Base-by-base conservation (phyloP, 2,329 filamentous ascomycete genomes). In the Fusarium musae region DNA sequence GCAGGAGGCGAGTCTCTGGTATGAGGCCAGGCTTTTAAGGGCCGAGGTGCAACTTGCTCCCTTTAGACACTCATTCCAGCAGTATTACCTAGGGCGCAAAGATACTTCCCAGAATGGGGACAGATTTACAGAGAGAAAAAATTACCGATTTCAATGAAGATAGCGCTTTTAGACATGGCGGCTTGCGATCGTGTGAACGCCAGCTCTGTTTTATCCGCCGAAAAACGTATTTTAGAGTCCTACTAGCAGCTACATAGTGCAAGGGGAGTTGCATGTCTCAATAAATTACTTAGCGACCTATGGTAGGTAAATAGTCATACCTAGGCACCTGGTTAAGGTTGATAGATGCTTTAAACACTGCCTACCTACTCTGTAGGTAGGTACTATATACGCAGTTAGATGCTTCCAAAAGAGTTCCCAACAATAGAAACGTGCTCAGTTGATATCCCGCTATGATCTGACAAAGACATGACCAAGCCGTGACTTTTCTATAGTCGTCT, bases 11-110 rank as follows among this genome's bases (percentile, higher is more conserved):
- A 69, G 12, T n/a, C 57, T 65, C 70, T 75, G 73, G 73, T 49
- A 75, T 72, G 73, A 56, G 63, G 60, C 50, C 58, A 62, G 66
- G 60, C 63, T 59, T 50, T 34, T 36, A 60, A 37, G 47, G 71
- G 47, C 50, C 52, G 17, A 65, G 49, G 60, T 59, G 54, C 26
- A 43, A 50, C 37, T 59, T 60, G 52, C 67, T 63, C 66, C 65
- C 58, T 42, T 63, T n/a, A 44, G 44, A 37, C 19, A 59, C 46
- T 26, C 73, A 75, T 75, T 75, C 73, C 73, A 74, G 57, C 73
- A 74, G 57, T 36, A 23, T 40, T 32, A 30, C 30, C 30, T 30
- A 50, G 11, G 11, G 21, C 21, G 36, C 26, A 28, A 21, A n/a
- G n/a, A 34, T 13, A 53, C 8, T 9, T 17, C 17, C 30, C 11